Evolutionary conservation across 78 protist species (phyloP).

Genomic region (Dictyostelium discoideum): DNA sequence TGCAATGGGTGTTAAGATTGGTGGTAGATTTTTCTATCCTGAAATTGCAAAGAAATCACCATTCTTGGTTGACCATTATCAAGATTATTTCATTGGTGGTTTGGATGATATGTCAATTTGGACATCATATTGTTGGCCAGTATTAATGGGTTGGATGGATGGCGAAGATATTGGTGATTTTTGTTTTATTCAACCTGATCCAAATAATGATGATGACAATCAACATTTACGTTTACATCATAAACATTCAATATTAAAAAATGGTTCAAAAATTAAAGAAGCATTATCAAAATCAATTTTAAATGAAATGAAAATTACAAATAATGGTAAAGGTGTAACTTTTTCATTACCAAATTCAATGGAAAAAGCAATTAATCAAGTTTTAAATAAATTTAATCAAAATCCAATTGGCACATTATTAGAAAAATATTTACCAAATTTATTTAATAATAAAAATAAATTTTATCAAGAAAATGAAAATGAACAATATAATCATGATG

Average conservation of each 20-base stretch:
- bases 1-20: constrained; percentile 61
- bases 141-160: constrained; percentile 68
- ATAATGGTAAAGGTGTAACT: background rate
- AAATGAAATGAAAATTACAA: background rate
- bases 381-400: constrained; percentile 7
- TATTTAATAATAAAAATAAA: background rate
- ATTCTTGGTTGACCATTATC: constrained; percentile 62
- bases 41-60: constrained; percentile 70
- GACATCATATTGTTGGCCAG: constrained; percentile 77
- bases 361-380: background rate
- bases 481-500: background rate
- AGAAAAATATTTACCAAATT: background rate
- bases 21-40: constrained; percentile 55
- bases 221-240: background rate
- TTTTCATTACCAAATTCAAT: background rate
- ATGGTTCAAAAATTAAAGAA: background rate
- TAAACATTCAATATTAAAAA: background rate
- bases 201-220: background rate
- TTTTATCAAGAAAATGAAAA: background rate
- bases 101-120: constrained; percentile 68
- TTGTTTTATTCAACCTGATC: constrained; percentile 58
- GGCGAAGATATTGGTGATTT: constrained; percentile 19
- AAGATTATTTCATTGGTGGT: constrained; percentile 73
- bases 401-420: background rate
- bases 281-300: background rate